Evolutionary conservation across 1,284 basidiomycete genomes (phyloP), one percentile per base, ranked within the genome.

Genomic region (Cryptococcus floricola): DNA sequence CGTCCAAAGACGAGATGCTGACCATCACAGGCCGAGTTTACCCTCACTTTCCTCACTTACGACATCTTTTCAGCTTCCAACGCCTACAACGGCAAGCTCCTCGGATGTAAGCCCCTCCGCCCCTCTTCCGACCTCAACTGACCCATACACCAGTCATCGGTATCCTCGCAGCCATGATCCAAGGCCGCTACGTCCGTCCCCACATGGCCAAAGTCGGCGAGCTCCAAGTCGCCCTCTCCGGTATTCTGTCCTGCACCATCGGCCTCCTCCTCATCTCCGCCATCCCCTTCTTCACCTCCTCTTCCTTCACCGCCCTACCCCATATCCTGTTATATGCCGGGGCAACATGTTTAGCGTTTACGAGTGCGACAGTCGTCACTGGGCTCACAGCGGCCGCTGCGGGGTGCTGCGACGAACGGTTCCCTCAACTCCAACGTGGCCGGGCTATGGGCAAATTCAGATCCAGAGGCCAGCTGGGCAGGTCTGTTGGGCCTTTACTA

Each of bases 361-460:
- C 92, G 1, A 88, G 86, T 58, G 91, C 92, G 4, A 94, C 90
- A 3, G 91, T 94, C 47, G 92, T 96, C 57, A 94, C 88, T 67
- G 84, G 89, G 4, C 79, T 96, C 59, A 95, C 90, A 45, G 85
- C 91, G 19, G 84, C 86, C 58, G 91, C 91, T 10, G 91, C 89
- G 9, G 74, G 91, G 61, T 89, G 91, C 75, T 91, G 89, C 64
- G 89, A 93, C 69, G 89, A 74, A 63, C 88, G 25, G 79, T 76
- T 4, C 75, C 48, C 60, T 34, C 47, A 39, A 28, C 49, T 69
- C 43, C 56, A 60, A 46, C 41, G 63, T 39, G 91, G 91, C n/a
- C 83, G 83, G 63, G 89, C 89, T 1, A 76, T 96, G 46, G 92
- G 92, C 31, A 71, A 82, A 57, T 94, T 94, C 77, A 83, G 92